Evolutionary conservation across 805 yeast genomes (phyloP), one percentile per base, ranked within the genome.

Genomic region (Kuraishia piskuri): DNA sequence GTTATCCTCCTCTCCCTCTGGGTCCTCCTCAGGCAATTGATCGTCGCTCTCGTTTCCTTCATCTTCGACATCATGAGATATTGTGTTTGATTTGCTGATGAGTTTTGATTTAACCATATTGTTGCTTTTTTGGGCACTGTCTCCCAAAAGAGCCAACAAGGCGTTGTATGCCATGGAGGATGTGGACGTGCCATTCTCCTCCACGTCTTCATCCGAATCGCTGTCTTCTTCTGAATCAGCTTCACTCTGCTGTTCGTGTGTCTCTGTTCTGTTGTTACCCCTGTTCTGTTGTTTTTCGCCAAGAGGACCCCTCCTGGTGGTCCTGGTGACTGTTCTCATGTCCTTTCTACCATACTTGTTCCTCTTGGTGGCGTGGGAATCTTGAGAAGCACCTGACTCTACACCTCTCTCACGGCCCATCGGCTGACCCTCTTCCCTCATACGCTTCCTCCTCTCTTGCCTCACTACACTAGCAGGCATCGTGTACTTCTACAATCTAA

Each of bases 341-440:
- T 82, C 83, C 51, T 74, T 74, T 64, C 94, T 75, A 2, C 92
- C 94, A 56, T 66, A 71, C 58, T 76, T 76, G 20, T 58, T 22
- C 50, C 53, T 59, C 40, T 31, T 31, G 3, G 17, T 3, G 8
- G 40, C 17, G 3, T 6, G 40, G 7, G 40, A 31, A 5, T 31
- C 40, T 12, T 10, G 40, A 3, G 40, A 31, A 12, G 8, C 17
- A 31, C 4, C 40, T 12, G 17, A 14, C 9, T 12, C 40, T 4
- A 3, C 40, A 31, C 3, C 4, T 31, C 40, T 31, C 40, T 31
- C 17, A n/a, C 17, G 40, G 40, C 17, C 45, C 21, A n/a, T 26
- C 12, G n/a, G 25, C 9, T 53, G 24, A 8, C 12, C 22, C n/a
- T 57, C 50, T 19, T 53, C 50, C 36, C 50, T 19, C 52, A 22